Base-by-base conservation (phyloP, 176 grass and related monocot species). In the Thinopyrum elongatum region DNA sequence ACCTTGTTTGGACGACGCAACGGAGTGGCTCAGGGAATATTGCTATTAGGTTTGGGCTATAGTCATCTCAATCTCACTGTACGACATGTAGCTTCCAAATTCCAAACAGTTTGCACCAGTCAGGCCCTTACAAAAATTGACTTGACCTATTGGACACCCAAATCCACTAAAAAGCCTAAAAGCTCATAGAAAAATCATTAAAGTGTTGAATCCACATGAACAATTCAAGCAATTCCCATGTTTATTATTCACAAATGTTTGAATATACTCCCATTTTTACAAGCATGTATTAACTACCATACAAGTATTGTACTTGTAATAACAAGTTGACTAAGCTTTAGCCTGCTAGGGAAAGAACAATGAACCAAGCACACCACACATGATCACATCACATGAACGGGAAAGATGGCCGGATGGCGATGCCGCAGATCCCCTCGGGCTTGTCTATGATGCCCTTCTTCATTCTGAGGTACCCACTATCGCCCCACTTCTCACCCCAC, bases 391-490 rank as follows among this genome's bases (percentile, higher is more conserved):
- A 86, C 33, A 90, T 93, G 33, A 85, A 49, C 12, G 94, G 89
- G 47, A 79, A 93, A 7, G 89, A 90, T 3, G 91, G 89, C 14
- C 88, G 87, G 47, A 89, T 93, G 78, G 90, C 88, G 27, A 96
- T 93, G 67, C 94, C 94, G 35, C 94, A 96, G 34, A 93, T 79
- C 28, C 94, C 94, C 47, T 96, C 91, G 55, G 41, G 80, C 86
- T 88, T 86, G 39, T 64, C 88, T 4, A 21, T 77, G 62, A 91
- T 22, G 67, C 70, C 84, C 64, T 90, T 88, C 77, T 77, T 90
- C 91, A 96, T 96, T 67, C 42, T 89, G 47, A 96, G 84, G 28
- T 93, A 96, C 0, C 94, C 91, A 1, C 12, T 35, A 35, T 96
- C 91, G 1, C 94, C 94, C 94, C 94, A 96, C 1, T n/a, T 17